Evolutionary conservation across 495 filamentous ascomycete species (phyloP), one percentile per base, ranked within the genome.

Genomic region (Talaromyces wortmannii): DNA sequence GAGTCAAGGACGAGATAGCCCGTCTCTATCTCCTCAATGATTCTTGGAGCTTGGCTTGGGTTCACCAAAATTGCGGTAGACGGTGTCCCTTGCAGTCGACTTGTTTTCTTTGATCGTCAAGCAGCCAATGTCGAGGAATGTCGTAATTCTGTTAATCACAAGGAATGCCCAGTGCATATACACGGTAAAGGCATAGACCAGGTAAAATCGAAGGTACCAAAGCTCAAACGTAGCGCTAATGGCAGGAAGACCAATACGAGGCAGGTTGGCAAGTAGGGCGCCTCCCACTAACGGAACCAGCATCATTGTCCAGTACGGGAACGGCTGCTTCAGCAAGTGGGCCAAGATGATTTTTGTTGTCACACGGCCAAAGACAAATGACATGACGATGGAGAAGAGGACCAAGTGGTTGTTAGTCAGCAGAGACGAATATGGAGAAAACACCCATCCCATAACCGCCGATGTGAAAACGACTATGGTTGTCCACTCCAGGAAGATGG

Each of bases 261-360:
- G 94, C 31, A 96, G 71, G 67, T 97, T 96, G 3, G 79, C 87
- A 13, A 97, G 73, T 3, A 94, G 61, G 23, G 91, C 92, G 31
- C 95, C 94, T 6, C 85, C 85, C 42, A 97, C 74, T 15, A 98
- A 79, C 10, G 94, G 94, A 43, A 78, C 81, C 23, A 97, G 78
- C 78, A 98, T 85, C 36, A 92, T 79, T 13, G 94, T 98, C 91
- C 92, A 97, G 76, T 88, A 91, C 0, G 94, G 94, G 72, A 97
- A 98, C 2, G 92, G 90, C 68, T 97, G 95, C 52, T 83, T 84
- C 4, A 92, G 88, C 13, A 99, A 75, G 67, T 99, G 94, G 10
- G 95, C 92, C 13, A 99, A 83, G 65, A 99, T 97, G 70, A 97
- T 97, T 77, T 97, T 97, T 50, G 94, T 99, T 2, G 95, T 97